Conservation (phyloP, 495 filamentous ascomycete species). For the Lepidopterella palustris region DNA sequence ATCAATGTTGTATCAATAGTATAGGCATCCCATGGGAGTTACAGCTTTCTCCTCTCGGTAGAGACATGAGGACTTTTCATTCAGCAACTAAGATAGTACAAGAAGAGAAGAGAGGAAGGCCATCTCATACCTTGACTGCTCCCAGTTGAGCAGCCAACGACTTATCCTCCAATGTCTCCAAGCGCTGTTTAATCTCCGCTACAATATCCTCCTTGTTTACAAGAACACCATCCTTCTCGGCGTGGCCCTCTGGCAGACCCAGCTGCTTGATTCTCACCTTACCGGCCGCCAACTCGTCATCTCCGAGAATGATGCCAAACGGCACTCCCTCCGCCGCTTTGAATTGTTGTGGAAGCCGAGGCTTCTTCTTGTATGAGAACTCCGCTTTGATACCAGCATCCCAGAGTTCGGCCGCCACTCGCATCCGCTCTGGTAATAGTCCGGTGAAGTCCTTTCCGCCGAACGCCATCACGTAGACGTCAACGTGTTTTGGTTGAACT, state of each 20-base stretch:
- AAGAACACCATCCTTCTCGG: slow-evolving; percentile 78
- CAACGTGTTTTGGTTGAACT: slow-evolving; percentile 65
- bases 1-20: too few species aligned
- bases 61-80: too few species aligned
- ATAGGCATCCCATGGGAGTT: too few species aligned
- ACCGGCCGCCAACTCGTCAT: slow-evolving; percentile 67
- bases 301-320: slow-evolving; percentile 70
- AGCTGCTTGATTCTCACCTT: slow-evolving; percentile 82
- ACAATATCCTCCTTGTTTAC: slow-evolving; percentile 56
- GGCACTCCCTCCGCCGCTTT: slow-evolving; percentile 72
- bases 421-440: slow-evolving; percentile 72
- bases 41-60: too few species aligned
- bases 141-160: background rate
- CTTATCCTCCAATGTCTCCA: slow-evolving; percentile 25
- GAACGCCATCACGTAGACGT: slow-evolving; percentile 89
- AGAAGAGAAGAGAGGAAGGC: too few species aligned
- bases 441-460: slow-evolving; percentile 83
- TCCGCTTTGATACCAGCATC: slow-evolving; percentile 76
- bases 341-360: slow-evolving; percentile 71
- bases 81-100: too few species aligned
- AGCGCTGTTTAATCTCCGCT: slow-evolving; percentile 50
- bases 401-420: slow-evolving; percentile 66
- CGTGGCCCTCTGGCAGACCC: slow-evolving; percentile 68
- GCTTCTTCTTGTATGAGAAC: slow-evolving; percentile 73
- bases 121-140: too few species aligned